phyloP scores from a whole-genome alignment of 768 basidiomycete genomes.

The Lyophyllum atratum region DNA sequence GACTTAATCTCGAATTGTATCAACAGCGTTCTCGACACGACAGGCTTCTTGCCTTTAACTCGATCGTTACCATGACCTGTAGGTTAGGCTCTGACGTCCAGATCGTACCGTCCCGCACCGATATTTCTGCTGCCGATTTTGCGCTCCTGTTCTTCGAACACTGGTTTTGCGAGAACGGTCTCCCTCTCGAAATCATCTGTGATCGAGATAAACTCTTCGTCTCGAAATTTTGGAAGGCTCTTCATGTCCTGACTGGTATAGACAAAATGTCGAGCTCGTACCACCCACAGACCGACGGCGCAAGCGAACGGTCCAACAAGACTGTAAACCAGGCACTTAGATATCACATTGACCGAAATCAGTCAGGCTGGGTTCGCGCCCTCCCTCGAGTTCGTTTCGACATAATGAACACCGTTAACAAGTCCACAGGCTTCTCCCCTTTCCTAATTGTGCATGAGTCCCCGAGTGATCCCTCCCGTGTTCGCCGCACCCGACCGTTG shows the following conservation, averaged over 20 bases:
- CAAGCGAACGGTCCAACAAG: neutral
- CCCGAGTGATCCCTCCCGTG: slow-evolving; percentile 22
- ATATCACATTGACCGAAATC: neutral
- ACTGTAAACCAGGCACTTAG: neutral
- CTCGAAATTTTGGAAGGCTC: neutral
- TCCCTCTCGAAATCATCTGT: neutral
- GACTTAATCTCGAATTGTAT: too few relatives aligned
- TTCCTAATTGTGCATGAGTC: slow-evolving; percentile 27
- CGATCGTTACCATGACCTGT: neutral
- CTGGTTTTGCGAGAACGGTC: neutral
- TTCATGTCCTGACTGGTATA: neutral
- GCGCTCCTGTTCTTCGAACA: neutral
- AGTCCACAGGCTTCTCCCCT: slow-evolving; percentile 27
- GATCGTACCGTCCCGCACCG: neutral
- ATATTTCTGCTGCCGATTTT: neutral
- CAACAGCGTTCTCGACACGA: too few relatives aligned
- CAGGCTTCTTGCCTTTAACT: neutral
- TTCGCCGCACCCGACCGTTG: neutral
- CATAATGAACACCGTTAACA: slow-evolving; percentile 30
- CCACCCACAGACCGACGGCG: neutral
- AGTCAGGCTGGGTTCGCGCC: neutral
- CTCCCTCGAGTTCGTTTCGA: neutral
- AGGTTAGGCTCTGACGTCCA: neutral
- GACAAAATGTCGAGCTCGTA: neutral
- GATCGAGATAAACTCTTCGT: neutral